Evolutionary conservation across 495 filamentous ascomycete genomes (phyloP), one percentile per base, ranked within the genome.

Genomic region (Thermothielavioides terrestris): DNA sequence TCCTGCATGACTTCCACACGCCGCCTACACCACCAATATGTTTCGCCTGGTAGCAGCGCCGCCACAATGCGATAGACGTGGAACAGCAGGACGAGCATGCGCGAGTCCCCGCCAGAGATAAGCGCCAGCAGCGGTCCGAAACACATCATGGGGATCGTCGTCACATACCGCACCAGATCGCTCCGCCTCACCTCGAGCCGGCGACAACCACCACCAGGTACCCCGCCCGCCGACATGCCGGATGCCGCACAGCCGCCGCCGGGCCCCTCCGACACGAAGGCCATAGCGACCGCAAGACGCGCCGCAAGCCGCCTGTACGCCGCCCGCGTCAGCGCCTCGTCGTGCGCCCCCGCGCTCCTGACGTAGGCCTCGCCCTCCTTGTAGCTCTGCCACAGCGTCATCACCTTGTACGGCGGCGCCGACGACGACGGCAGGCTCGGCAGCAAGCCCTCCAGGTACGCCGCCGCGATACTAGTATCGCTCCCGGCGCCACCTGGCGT

Each of bases 101-200:
- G 17, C 17, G 61, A 53, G 18, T 64, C 61, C 1, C 61, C 61
- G 3, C 30, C 35, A 17, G 54, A 41, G 2, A 61, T 61, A 28
- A 59, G 23, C n/a, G 39, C 32, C 44, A 61, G 31, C 25, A 64
- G 42, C 37, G 56, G 49, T 10, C 56, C 53, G 38, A 58, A 59
- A 26, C 59, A 64, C 37, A 59, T 40, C 49, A 64, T 53, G n/a
- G 58, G 46, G 36, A 64, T 59, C 27, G 59, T 57, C 36, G 61
- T 22, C 25, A 64, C 54, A 37, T 57, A 64, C 6, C 58, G 46
- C 50, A 51, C 50, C 15, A 54, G 32, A 23, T 59, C 52, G 12
- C 22, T 37, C 15, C 12, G 22, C 25, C 5, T 43, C 30, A 27
- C 11, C 17, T 37, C 23, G 1, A 17, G 23, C 22, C 2, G 15